Evolutionary conservation across 2,329 filamentous ascomycete genomes (phyloP), one percentile per base, ranked within the genome.

Genomic region (Aspergillus neoniger): DNA sequence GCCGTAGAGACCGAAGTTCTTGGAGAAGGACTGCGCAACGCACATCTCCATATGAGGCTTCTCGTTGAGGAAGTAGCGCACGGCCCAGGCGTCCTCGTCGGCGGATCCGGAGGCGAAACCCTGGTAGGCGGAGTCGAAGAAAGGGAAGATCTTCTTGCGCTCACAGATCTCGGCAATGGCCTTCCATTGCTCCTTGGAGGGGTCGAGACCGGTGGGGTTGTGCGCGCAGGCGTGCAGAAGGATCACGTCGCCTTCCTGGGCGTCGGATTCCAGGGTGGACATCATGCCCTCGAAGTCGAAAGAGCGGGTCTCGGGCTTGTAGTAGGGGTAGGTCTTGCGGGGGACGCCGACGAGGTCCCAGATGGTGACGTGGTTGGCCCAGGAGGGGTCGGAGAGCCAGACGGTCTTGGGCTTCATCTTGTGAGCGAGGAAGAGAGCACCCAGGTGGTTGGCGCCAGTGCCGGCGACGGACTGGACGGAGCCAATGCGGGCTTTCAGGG

Each of bases 121-220:
- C 80, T 98, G 95, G 82, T 99, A 99, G 58, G 94, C 94, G 62
- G 88, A 92, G 82, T 99, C 95, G 79, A 99, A 98, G 86, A 98
- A 97, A 68, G 94, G 94, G 80, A 98, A 96, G 77, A 96, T 91
- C 67, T 87, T 87, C 83, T 91, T 95, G 72, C 86, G 79, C 72
- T 86, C 86, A 75, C 97, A 88, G 47, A 97, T 76, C 48, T 84
- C 80, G 54, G 92, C 92, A 62, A 98, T 86, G 79, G 93, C 86
- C 76, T 89, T 90, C 95, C 95, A 99, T 80, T 99, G 94, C 59
- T 93, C 91, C 69, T 89, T 84, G 51, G 91, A 96, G 10, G 92
- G 92, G 78, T 99, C 95, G 63, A 97, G 91, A 60, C 95, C 95
- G 1, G 95, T 99, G 32, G 95, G 95, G 81, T 99, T 99, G 83